A percentile compares a stretch with the other conserved stretches of the same genome.
These are phyloP conservation scores for Starmerella roubikii DNA, from an alignment of 805 yeast genomes.

Conservation along the genomic window DNA sequence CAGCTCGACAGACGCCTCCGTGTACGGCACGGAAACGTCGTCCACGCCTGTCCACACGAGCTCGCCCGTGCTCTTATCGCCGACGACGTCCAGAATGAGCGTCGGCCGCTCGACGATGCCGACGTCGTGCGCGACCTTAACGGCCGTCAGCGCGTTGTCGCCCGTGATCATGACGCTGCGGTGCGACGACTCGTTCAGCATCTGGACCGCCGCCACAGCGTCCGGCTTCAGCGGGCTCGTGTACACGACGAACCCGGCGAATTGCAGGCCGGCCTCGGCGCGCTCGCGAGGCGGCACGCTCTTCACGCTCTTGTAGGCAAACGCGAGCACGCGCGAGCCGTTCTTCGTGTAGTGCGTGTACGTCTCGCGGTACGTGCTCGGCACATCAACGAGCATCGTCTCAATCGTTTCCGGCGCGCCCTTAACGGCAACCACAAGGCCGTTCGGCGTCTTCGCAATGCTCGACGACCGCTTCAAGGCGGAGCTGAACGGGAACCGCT, in stretches of 20 bases:
- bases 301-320: slow-evolving; percentile 64
- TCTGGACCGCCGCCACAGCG: slow-evolving; percentile 76
- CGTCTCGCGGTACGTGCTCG: slow-evolving; percentile 67
- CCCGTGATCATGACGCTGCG: slow-evolving; percentile 97
- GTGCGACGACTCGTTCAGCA: slow-evolving; percentile 90
- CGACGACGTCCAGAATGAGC: slow-evolving; percentile 58
- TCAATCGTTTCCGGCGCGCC: slow-evolving; percentile 97
- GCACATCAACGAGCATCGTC: slow-evolving; percentile 56
- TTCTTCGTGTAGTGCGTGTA: slow-evolving; percentile 85
- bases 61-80: slow-evolving; percentile 39
- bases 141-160: slow-evolving; percentile 96
- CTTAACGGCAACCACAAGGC: slow-evolving; percentile 66
- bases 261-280: slow-evolving; percentile 58
- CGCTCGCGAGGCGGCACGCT: slow-evolving; percentile 51
- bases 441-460: slow-evolving; percentile 40
- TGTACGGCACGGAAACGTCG: slow-evolving; percentile 47
- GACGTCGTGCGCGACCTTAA: slow-evolving; percentile 92
- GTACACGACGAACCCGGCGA: slow-evolving; percentile 92
- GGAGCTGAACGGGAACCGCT: slow-evolving; percentile 95
- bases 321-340: slow-evolving; percentile 93
- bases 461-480: slow-evolving; percentile 91
- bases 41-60: slow-evolving; percentile 77
- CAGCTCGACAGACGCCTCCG: slow-evolving; percentile 29
- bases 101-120: slow-evolving; percentile 72
- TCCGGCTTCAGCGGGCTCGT: slow-evolving; percentile 93